Evolutionary conservation across 2,329 filamentous ascomycete genomes (phyloP).

Genomic region (Colletotrichum liriopes): DNA sequence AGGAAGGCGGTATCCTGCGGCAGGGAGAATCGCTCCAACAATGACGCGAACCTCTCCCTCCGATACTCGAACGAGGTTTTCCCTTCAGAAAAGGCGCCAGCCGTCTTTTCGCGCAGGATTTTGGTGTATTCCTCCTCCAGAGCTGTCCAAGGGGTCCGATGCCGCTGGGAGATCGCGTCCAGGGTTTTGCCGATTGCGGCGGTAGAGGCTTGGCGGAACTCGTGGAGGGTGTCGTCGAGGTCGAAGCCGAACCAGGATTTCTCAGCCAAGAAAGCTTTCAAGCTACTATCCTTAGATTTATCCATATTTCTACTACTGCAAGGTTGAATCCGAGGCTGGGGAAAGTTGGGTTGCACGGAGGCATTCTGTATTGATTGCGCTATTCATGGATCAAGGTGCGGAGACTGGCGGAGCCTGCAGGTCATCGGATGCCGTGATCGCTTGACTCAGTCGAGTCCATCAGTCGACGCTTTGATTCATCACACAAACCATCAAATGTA

Average conservation of each 20-base stretch:
- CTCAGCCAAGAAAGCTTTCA: too few relatives aligned
- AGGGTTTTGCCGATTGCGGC: slow-evolving; percentile 54
- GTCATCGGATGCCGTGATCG: background rate
- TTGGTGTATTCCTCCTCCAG: slow-evolving; percentile 50
- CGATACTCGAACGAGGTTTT: slow-evolving; percentile 61
- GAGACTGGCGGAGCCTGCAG: background rate
- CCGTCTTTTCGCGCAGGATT: slow-evolving; percentile 54
- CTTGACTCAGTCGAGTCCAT: background rate
- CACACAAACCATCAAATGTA: background rate
- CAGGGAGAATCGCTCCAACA: slow-evolving; percentile 51
- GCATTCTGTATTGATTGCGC: slow-evolving; percentile 47
- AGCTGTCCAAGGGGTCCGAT: slow-evolving; percentile 32
- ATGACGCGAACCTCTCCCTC: slow-evolving; percentile 54
- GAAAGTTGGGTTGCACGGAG: slow-evolving; percentile 47
- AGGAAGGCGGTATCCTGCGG: slow-evolving; percentile 44
- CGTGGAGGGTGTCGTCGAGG: slow-evolving; percentile 64
- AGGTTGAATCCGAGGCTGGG: too few relatives aligned
- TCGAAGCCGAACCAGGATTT: slow-evolving; percentile 61
- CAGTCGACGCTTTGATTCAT: background rate
- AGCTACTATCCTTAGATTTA: too few relatives aligned
- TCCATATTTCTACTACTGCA: too few relatives aligned
- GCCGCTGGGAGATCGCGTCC: slow-evolving; percentile 46
- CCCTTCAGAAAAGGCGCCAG: slow-evolving; percentile 60
- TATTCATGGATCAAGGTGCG: background rate
- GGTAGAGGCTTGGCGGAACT: slow-evolving; percentile 59